Conservation (phyloP, 768 basidiomycete species). For the Tephrocybe sp. region DNA sequence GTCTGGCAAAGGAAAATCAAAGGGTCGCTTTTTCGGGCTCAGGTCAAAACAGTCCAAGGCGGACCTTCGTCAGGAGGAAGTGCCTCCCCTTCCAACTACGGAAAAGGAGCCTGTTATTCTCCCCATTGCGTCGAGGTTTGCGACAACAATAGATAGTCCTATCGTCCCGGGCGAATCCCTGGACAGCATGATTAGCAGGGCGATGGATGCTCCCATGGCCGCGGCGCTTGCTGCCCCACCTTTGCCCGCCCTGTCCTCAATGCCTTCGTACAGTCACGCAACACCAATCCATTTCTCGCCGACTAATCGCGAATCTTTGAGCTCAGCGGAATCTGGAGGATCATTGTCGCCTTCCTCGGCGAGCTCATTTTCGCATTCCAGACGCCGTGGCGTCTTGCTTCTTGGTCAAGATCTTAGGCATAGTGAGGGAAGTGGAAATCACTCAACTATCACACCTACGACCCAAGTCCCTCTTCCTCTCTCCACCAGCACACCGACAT, state of each 20-base stretch:
- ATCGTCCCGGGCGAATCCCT: constrained; percentile 9
- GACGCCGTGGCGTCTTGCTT: constrained; percentile 14
- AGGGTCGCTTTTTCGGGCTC: constrained; percentile 44
- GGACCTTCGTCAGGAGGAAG: constrained; percentile 30
- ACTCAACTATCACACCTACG: constrained; percentile 14
- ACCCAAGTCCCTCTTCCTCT: constrained; percentile 13
- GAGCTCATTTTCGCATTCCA: constrained; percentile 18
- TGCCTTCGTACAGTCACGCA: not conserved
- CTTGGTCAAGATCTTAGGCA: constrained; percentile 4
- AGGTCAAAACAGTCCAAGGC: constrained; percentile 38
- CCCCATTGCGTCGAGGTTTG: constrained; percentile 50
- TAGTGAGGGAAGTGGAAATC: constrained; percentile 11
- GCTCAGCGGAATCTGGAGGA: constrained; percentile 19
- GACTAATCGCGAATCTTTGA: constrained; percentile 15
- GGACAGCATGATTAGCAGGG: constrained; percentile 6
- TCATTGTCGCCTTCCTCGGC: constrained; percentile 14
- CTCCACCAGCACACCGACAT: constrained; percentile 12
- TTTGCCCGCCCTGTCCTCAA: not conserved
- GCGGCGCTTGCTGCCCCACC: constrained; percentile 3
- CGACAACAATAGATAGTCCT: constrained; percentile 29
- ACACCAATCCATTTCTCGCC: not conserved
- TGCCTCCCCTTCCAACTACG: constrained; percentile 22
- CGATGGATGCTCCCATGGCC: constrained; percentile 7
- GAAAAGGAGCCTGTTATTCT: constrained; percentile 33
- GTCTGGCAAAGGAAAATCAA: constrained; percentile 33